A percentile compares a stretch with the other conserved stretches of the same genome.
Conservation (phyloP, 768 basidiomycete species). For the Lentinula edodes region DNA sequence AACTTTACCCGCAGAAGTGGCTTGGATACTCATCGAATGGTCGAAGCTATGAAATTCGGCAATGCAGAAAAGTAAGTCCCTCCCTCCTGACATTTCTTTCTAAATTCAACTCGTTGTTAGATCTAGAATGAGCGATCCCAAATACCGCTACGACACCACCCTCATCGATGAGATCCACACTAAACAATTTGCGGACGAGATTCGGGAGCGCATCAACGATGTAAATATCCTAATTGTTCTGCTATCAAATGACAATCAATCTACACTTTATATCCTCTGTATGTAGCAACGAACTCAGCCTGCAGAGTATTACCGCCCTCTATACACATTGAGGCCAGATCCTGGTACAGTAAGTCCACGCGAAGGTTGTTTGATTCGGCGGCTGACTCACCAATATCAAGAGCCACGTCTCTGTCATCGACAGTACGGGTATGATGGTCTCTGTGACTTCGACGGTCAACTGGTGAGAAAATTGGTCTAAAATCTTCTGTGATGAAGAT, state of each 20-base stretch:
- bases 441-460: conserved; percentile 66
- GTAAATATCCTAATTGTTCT: conserved; percentile 26
- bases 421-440: conserved; percentile 60
- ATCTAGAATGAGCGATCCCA: conserved; percentile 55
- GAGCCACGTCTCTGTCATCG: conserved; percentile 60
- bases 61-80: background rate
- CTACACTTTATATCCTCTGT: background rate
- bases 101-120: conserved; percentile 20
- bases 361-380: too few relatives aligned
- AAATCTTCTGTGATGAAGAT: too few relatives aligned
- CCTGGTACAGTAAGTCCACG: conserved; percentile 51
- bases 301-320: conserved; percentile 55
- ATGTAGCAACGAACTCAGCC: conserved; percentile 55
- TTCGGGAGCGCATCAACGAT: conserved; percentile 52
- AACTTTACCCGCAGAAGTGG: conserved; percentile 33
- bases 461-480: conserved; percentile 30
- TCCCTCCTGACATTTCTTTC: background rate
- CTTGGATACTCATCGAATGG: conserved; percentile 50
- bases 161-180: conserved; percentile 43
- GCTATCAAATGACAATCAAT: too few relatives aligned
- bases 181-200: conserved; percentile 40
- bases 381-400: conserved; percentile 14
- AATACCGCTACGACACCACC: conserved; percentile 32
- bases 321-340: conserved; percentile 54
- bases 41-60: conserved; percentile 60